Base-by-base conservation (phyloP, 2,329 filamentous ascomycete species). In the Aspergillus ruber region DNA sequence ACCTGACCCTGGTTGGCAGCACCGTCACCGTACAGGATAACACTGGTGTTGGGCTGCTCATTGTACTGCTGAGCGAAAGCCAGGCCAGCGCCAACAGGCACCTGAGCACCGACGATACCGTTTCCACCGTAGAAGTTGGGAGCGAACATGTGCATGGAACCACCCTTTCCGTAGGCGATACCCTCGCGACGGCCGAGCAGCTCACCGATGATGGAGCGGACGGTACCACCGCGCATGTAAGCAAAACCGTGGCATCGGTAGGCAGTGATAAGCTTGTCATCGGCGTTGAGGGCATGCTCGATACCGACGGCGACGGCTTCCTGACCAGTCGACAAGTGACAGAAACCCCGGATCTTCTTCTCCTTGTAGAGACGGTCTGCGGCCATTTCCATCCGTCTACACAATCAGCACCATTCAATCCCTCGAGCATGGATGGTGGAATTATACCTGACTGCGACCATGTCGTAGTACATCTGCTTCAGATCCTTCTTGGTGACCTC, bases 281-380 rank as follows among this genome's bases (percentile, higher is more conserved):
- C 75, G 74, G 88, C 90, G 64, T 83, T 88, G 68, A 98, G 87
- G 58, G 90, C 90, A 71, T 95, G 88, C 77, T 98, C 93, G 66
- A 98, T 97, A 69, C 93, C 93, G 61, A 90, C 85, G 50, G 93
- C 90, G 58, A 98, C 93, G 57, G 93, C 93, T 81, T 98, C 93
- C 76, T 98, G 93, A 55, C 93, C 93, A 50, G 87, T 95, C 50
- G 93, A 97, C 74, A 98, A 76, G 77, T 98, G 93, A 78, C 93
- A 98, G 86, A 98, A 98, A 77, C 93, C 93, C 64, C 93, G 88
- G 64, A 98, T 97, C 82, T 98, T 97, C 86, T 98, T 98, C 80
- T 97, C 93, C 81, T 98, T 98, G 88, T 98, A 98, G 66, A 98
- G 80, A 70, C 91, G 84, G 71, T 98, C 93, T 76, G 93, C 90